Conservation (phyloP, 345 rosid genomes). For the Passiflora organensis region DNA sequence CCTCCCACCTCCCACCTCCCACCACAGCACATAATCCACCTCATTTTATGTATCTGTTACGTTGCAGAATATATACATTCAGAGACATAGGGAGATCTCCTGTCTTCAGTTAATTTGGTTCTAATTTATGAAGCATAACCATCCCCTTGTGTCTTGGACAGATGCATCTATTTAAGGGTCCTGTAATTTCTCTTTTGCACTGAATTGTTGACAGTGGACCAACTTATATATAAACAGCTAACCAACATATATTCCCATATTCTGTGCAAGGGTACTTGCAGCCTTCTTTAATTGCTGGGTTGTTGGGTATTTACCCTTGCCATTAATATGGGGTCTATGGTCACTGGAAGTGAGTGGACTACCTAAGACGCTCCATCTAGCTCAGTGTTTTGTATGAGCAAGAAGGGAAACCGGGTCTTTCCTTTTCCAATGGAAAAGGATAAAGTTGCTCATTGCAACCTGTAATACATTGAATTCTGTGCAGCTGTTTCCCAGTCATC, state of each 20-base stretch:
- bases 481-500: too few relatives aligned
- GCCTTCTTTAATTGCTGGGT: slow-evolving; percentile 17
- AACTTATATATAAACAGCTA: not conserved
- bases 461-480: too few relatives aligned
- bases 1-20: too few relatives aligned
- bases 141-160: too few relatives aligned
- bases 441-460: too few relatives aligned
- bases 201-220: not conserved
- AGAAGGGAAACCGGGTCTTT: not conserved
- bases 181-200: not conserved
- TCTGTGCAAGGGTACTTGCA: not conserved
- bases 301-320: slow-evolving; percentile 9
- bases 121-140: too few relatives aligned
- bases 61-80: too few relatives aligned
- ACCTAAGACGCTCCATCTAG: not conserved
- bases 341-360: slow-evolving; percentile 3
- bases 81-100: too few relatives aligned
- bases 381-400: not conserved
- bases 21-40: too few relatives aligned
- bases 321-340: slow-evolving; percentile 11
- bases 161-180: not conserved
- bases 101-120: too few relatives aligned
- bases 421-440: not conserved
- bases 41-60: too few relatives aligned
- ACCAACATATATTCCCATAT: not conserved